These are phyloP conservation scores for Ophiobolus disseminans DNA, from an alignment of 2,329 filamentous ascomycete genomes.

Conservation along the genomic window DNA sequence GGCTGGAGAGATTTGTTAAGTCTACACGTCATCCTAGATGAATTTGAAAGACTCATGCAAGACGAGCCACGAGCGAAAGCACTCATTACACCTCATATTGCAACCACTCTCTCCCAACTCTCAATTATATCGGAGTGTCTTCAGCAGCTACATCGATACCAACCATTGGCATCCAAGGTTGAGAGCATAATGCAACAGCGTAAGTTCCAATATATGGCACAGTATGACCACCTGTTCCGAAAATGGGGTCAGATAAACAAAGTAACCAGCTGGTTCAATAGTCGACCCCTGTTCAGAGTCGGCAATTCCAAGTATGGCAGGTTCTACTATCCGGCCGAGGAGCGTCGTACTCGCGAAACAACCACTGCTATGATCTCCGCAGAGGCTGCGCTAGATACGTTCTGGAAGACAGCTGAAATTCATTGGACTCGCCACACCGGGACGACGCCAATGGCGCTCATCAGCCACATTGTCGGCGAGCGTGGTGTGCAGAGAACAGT, in stretches of 20 bases:
- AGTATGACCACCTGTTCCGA: background rate
- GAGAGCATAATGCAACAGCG: conserved; percentile 21
- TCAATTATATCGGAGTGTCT: conserved; percentile 55
- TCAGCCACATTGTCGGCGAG: conserved; percentile 28
- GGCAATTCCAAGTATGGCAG: background rate
- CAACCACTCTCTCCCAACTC: conserved; percentile 53
- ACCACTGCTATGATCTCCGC: conserved; percentile 45
- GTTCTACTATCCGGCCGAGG: conserved; percentile 55
- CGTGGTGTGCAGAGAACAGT: conserved; percentile 56
- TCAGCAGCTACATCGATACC: conserved; percentile 55
- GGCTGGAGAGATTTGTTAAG: background rate
- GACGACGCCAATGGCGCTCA: conserved; percentile 7
- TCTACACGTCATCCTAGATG: background rate
- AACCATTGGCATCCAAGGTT: conserved; percentile 57
- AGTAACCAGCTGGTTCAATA: background rate
- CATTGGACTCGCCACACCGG: background rate
- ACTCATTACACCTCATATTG: conserved; percentile 30
- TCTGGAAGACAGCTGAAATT: conserved; percentile 52
- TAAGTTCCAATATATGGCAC: background rate
- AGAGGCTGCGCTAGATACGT: conserved; percentile 56
- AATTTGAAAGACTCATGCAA: conserved; percentile 6
- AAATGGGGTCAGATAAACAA: background rate
- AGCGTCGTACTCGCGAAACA: conserved; percentile 55
- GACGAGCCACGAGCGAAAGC: background rate
- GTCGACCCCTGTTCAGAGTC: background rate